Evolutionary conservation across 768 basidiomycete species (phyloP).

Genomic region (Trametes punicea): DNA sequence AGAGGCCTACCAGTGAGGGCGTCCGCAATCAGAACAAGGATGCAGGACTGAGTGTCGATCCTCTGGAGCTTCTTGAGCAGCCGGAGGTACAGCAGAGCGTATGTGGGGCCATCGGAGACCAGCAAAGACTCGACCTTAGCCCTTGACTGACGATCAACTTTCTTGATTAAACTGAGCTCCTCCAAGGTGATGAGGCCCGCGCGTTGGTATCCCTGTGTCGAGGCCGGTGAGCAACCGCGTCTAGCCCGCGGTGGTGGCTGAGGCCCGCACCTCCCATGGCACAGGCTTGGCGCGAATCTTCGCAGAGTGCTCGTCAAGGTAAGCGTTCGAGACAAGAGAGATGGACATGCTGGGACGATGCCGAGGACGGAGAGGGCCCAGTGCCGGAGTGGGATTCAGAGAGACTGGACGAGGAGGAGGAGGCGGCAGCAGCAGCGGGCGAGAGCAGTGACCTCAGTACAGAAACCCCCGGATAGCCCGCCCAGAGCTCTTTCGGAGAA

Average conservation of each 20-base stretch:
- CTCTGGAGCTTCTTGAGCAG: constrained; percentile 84
- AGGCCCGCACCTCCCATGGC: constrained; percentile 83
- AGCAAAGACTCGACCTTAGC: constrained; percentile 73
- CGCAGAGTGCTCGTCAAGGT: constrained; percentile 81
- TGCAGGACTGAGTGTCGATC: constrained; percentile 83
- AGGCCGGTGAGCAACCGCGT: constrained; percentile 22
- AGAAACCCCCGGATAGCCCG: no score
- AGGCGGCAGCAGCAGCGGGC: constrained; percentile 1
- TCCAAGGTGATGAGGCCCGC: constrained; percentile 86
- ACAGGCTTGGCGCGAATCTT: constrained; percentile 90
- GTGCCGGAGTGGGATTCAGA: not conserved
- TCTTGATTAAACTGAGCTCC: constrained; percentile 85
- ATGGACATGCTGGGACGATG: constrained; percentile 54
- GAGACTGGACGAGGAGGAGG: not conserved
- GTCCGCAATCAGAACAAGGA: constrained; percentile 86
- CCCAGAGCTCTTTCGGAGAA: no score
- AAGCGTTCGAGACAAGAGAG: constrained; percentile 73
- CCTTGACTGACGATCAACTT: constrained; percentile 77
- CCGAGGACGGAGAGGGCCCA: not conserved
- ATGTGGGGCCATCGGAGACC: constrained; percentile 77
- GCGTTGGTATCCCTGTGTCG: constrained; percentile 84
- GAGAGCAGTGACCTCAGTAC: constrained; percentile 17
- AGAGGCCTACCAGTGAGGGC: constrained; percentile 65
- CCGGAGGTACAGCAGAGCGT: constrained; percentile 85
- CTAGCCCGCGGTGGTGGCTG: not conserved